Evolutionary conservation across 257 asterid genomes (phyloP).

Genomic region (Solanum piurae): DNA sequence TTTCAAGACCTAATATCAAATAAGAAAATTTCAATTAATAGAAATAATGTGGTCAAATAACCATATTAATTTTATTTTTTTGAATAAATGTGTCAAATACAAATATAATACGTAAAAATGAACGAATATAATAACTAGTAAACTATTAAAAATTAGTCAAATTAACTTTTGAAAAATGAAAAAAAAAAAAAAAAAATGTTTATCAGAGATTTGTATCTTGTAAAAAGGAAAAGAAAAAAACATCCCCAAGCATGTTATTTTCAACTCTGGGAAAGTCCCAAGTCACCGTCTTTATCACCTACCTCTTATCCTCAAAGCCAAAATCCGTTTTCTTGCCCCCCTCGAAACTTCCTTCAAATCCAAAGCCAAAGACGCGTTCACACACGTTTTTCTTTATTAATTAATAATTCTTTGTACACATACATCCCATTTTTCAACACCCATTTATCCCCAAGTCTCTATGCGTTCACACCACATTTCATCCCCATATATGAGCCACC

Average conservation of each 20-base stretch:
- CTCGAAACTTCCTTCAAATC: slow-evolving; percentile 28
- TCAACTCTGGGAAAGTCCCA: neutral
- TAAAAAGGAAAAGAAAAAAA: too few species aligned
- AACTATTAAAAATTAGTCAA: neutral
- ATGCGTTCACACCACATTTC: slow-evolving; percentile 41
- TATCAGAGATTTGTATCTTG: neutral
- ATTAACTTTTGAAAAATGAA: too few species aligned
- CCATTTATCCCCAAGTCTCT: neutral
- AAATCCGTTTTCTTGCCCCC: neutral
- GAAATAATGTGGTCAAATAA: too few species aligned
- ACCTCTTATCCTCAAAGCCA: neutral
- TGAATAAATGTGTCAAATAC: too few species aligned
- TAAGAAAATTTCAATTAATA: too few species aligned
- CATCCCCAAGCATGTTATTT: slow-evolving; percentile 3
- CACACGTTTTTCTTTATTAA: slow-evolving; percentile 13
- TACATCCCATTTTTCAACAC: slow-evolving; percentile 5
- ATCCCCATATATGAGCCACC: slow-evolving; percentile 1
- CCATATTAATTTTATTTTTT: too few species aligned
- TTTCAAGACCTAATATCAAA: too few species aligned
- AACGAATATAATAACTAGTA: neutral
- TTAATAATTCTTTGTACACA: neutral
- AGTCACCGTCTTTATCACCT: slow-evolving; percentile 17
- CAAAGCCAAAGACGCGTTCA: slow-evolving; percentile 26
- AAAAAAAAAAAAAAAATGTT: neutral
- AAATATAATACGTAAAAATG: too few species aligned